Evolutionary conservation across 192 early-diverging fungal species (phyloP).

Genomic region (Coemansia sp.): DNA sequence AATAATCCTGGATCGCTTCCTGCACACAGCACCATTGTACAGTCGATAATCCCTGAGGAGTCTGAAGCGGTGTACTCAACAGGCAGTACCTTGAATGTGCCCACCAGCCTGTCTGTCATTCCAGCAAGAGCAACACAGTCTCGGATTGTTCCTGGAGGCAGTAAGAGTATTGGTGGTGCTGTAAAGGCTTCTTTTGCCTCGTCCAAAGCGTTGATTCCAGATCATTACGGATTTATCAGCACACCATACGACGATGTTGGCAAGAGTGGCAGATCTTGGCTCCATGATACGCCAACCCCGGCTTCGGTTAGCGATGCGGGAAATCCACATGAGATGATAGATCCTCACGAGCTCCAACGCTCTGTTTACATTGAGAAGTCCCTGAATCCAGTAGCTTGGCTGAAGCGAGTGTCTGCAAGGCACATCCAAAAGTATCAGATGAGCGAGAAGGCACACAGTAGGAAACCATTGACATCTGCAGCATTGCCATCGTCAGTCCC

Average conservation of each 20-base stretch:
- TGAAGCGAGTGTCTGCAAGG: constrained; percentile 34
- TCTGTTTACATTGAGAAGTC: constrained; percentile 36
- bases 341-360: constrained; percentile 13
- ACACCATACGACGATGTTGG: constrained; percentile 47
- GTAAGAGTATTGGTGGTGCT: neutral
- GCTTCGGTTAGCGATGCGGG: neutral
- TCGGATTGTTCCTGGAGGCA: neutral
- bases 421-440: constrained; percentile 28
- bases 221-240: constrained; percentile 27
- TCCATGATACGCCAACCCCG: constrained; percentile 23
- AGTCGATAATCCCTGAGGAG: neutral
- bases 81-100: neutral
- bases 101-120: neutral
- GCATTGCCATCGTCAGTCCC: neutral
- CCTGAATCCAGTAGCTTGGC: constrained; percentile 48
- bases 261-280: constrained; percentile 28
- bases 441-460: neutral
- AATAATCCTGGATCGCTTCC: neutral
- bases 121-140: neutral
- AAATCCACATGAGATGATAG: constrained; percentile 4
- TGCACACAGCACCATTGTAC: neutral
- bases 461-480: neutral
- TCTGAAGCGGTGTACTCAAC: constrained; percentile 7
- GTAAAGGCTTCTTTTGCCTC: neutral
- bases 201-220: constrained; percentile 13